These are phyloP conservation scores for Vitrella brassicaformis DNA, from an alignment of 73 alveolate genomes.

Conservation along the genomic window DNA sequence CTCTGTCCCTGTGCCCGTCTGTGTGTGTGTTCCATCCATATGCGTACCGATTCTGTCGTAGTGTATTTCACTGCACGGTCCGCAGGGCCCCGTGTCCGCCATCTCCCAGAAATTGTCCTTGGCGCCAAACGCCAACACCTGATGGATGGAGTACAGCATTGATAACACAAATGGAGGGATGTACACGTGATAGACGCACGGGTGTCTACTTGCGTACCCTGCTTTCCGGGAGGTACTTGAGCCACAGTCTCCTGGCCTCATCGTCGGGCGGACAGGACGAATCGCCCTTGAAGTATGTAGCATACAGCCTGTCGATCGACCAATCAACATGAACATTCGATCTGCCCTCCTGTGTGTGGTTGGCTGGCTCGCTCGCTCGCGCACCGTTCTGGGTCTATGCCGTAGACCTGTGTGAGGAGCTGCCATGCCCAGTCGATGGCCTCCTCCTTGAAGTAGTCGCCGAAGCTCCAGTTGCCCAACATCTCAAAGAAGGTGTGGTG, in stretches of 20 bases:
- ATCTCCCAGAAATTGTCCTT: conserved; percentile 45
- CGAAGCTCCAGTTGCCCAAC: conserved; percentile 40
- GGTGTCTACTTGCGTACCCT: no score
- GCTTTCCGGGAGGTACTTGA: background rate
- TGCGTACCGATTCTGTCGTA: conserved; percentile 33
- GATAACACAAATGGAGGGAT: no score
- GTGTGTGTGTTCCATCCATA: no score
- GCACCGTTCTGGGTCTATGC: conserved; percentile 21
- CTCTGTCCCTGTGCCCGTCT: no score
- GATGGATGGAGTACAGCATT: no score
- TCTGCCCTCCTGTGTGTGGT: no score
- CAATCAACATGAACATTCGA: no score
- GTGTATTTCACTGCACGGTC: conserved; percentile 38
- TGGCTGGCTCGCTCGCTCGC: no score
- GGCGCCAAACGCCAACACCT: conserved; percentile 1
- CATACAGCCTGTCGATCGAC: conserved; percentile 12
- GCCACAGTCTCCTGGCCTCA: background rate
- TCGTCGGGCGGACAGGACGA: conserved; percentile 1
- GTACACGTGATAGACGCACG: no score
- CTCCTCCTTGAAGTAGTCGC: conserved; percentile 37
- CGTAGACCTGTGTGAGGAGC: conserved; percentile 29
- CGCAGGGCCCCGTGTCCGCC: conserved; percentile 42
- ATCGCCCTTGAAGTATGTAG: conserved; percentile 32
- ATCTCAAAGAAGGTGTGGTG: conserved; percentile 43
- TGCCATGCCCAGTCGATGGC: conserved; percentile 41